Evolutionary conservation across 2,329 filamentous ascomycete species (phyloP), one percentile per base, ranked within the genome.

Genomic region (Colletotrichum tamarilloi): DNA sequence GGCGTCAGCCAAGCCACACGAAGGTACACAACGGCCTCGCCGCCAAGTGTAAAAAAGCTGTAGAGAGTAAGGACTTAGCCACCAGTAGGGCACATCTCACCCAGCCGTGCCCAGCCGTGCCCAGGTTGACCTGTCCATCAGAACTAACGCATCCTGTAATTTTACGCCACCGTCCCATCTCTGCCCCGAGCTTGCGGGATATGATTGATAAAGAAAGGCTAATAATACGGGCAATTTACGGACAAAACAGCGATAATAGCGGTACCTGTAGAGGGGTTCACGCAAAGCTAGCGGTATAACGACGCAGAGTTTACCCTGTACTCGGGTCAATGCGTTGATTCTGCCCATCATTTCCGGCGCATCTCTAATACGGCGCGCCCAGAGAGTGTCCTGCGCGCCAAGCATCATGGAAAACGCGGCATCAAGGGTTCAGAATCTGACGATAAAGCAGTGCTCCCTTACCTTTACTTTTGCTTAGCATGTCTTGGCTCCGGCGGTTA

Each of bases 1-100:
- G 69, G 57, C 65, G 69, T 72, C 64, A 63, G 70, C 66, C 70
- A 69, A 69, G 66, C 66, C 66, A 46, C 69, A 52, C 52, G 38
- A 68, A 28, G 52, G 63, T 58, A 30, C 35, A 12, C 3, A 16
- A 26, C 63, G 12, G 57, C 4, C 2, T 5, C 30, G 5, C 19
- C 16, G 42, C 57, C 38, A 67, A 30, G 26, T 42, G 42, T 3
- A 6, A 22, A 35, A 5, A 5, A 24, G 8, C 19, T 22, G 30
- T 26, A 57, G n/a, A 24, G 19, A 19, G 32, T 3, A n/a, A 35
- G 28, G 30, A 32, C 42, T 49, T 35, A 57, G 6, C 42, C 38
- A 56, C 58, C 35, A 49, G 56, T 49, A 56, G 32, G 57, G 24
- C 16, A n/a, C 9, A 62, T 22, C 42, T 62, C 16, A 28, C 5